A percentile compares a stretch with the other conserved stretches of the same genome.
These are phyloP conservation scores for Dujonia santamariae DNA, from an alignment of 1,139 yeast species.

Conservation along the genomic window DNA sequence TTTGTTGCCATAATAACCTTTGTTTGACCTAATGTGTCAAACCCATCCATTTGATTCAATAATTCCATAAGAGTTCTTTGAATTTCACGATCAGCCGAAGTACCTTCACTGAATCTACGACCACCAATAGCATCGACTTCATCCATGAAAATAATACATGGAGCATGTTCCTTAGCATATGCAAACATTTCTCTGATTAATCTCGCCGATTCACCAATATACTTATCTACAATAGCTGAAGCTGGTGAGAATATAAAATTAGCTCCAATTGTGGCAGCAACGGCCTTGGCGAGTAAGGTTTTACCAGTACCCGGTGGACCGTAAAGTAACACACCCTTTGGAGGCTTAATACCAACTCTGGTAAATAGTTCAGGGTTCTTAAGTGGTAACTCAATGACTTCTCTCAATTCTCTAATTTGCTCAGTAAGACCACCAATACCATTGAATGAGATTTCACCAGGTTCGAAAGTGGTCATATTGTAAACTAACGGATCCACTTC, in stretches of 20 bases:
- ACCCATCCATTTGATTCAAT: slow-evolving; percentile 98
- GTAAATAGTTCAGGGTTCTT: slow-evolving; percentile 95
- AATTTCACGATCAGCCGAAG: slow-evolving; percentile 97
- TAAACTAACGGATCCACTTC: slow-evolving; percentile 98
- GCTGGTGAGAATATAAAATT: slow-evolving; percentile 98
- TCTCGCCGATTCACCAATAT: slow-evolving; percentile 97
- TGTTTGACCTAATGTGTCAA: slow-evolving; percentile 94
- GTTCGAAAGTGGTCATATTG: slow-evolving; percentile 97
- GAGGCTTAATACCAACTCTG: slow-evolving; percentile 96
- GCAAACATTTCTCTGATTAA: slow-evolving; percentile 98
- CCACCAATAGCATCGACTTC: slow-evolving; percentile 99
- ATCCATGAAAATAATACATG: slow-evolving; percentile 98
- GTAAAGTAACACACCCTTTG: slow-evolving; percentile 93
- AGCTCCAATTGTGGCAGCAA: slow-evolving; percentile 98
- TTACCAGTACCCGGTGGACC: slow-evolving; percentile 99
- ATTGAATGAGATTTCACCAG: slow-evolving; percentile 91
- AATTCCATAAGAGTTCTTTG: slow-evolving; percentile 98
- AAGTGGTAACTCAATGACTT: slow-evolving; percentile 94
- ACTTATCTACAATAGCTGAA: slow-evolving; percentile 96
- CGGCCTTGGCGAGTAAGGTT: slow-evolving; percentile 93
- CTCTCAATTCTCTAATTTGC: slow-evolving; percentile 94
- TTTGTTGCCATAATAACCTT: slow-evolving; percentile 99
- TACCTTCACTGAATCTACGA: slow-evolving; percentile 96
- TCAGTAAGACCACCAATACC: slow-evolving; percentile 97
- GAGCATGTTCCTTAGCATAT: slow-evolving; percentile 97